Base-by-base conservation (phyloP, 257 asterid genomes). In the Salvia hispanica region DNA sequence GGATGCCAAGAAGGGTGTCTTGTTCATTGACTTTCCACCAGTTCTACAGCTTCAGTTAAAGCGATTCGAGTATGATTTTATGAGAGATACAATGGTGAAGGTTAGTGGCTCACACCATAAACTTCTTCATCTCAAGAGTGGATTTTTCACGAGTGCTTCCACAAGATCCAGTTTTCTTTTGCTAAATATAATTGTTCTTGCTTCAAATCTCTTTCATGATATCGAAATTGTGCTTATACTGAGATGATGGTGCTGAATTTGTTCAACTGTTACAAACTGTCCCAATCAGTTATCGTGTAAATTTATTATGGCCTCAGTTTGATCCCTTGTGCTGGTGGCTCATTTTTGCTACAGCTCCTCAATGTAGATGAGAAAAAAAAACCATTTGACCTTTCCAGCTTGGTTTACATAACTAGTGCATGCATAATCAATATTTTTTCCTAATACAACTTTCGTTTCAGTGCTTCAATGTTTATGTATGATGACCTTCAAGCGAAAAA, bases 61-160 rank as follows among this genome's bases (percentile, higher is more conserved):
- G 86, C 83, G 96, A 59, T 88, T 88, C 73, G 96, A 88, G 77
- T 88, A 88, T 63, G 96, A 88, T 77, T 88, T 88, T 74, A 88
- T 88, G 94, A 82, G 96, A 54, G 96, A 86, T 79, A 88, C 94
- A 55, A 88, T 88, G 96, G 96, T 88, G 51, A 88, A 88, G 96
- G 96, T 88, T 66, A 80, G 95, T 77, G 39, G 40, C 69, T 9
- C n/a, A 56, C 47, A 57, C 8, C 6, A 28, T 42, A 47, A 72
- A 15, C n/a, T 21, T 54, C 28, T 52, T 67, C 55, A 31, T 46
- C 15, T 34, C 44, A 40, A 25, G 53, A 33, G 47, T 46, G 46
- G 16, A 63, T 67, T 53, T 53, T 54, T 9, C 34, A n/a, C 60
- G 21, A 65, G 59, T 12, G 34, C 71, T 64, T 56, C 70, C 62